These are phyloP conservation scores for Phaeosphaeriaceae sp. DNA, from an alignment of 2,329 filamentous ascomycete species.

Conservation along the genomic window DNA sequence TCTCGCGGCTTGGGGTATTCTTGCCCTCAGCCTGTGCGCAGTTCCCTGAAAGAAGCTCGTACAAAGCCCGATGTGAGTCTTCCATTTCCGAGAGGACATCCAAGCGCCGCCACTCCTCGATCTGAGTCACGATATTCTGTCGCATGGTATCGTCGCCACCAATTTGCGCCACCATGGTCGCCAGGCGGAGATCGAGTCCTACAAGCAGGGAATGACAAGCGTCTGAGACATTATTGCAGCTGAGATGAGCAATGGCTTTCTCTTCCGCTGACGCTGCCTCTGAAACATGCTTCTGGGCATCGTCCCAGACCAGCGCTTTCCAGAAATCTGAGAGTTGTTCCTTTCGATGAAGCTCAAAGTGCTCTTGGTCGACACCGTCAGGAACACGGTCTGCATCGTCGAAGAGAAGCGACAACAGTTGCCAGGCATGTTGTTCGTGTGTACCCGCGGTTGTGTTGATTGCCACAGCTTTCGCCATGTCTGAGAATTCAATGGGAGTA, in stretches of 20 bases:
- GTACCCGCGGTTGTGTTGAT: slow-evolving; percentile 45
- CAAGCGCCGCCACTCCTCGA: slow-evolving; percentile 82
- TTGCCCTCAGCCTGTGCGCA: slow-evolving; percentile 83
- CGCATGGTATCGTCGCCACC: slow-evolving; percentile 74
- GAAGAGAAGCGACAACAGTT: slow-evolving; percentile 85
- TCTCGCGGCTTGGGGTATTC: slow-evolving; percentile 74
- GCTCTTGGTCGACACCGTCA: slow-evolving; percentile 53
- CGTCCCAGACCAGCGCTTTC: slow-evolving; percentile 54
- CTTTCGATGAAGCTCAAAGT: slow-evolving; percentile 52
- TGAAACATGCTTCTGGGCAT: slow-evolving; percentile 56
- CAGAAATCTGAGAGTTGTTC: slow-evolving; percentile 73
- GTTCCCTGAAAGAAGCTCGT: slow-evolving; percentile 88
- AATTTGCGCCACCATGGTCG: slow-evolving; percentile 82
- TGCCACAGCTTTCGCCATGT: slow-evolving; percentile 55
- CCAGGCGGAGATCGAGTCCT: slow-evolving; percentile 81
- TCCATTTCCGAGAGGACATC: slow-evolving; percentile 88
- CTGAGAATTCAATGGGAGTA: slow-evolving; percentile 59
- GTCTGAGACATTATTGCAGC: slow-evolving; percentile 78
- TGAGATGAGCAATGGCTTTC: slow-evolving; percentile 81
- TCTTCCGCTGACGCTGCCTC: slow-evolving; percentile 74
- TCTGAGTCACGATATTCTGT: slow-evolving; percentile 78
- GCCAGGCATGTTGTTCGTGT: slow-evolving; percentile 82
- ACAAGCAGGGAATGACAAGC: slow-evolving; percentile 82
- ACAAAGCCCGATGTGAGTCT: slow-evolving; percentile 82
- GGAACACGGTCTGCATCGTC: slow-evolving; percentile 60